Conservation (phyloP, 352 stramenopile genomes). For the Phytophthora quininea region DNA sequence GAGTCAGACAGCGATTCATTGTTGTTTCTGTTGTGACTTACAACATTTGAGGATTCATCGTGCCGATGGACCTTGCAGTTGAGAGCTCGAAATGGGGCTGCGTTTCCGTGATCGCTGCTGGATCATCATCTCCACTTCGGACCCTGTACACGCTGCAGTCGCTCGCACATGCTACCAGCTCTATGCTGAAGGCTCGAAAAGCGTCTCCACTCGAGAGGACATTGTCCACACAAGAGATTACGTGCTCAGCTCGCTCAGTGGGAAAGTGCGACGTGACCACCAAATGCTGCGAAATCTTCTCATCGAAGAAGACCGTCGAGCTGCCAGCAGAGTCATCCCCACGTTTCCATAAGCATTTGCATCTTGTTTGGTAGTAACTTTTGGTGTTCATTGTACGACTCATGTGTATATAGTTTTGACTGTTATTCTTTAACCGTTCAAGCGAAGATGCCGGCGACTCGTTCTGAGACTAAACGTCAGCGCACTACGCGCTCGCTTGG, state of each 20-base stretch:
- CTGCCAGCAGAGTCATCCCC: conserved; percentile 21
- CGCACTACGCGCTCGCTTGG: conserved; percentile 9
- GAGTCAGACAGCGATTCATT: too few relatives aligned
- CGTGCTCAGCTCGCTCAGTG: conserved; percentile 34
- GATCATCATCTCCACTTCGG: conserved; percentile 38
- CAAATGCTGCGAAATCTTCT: conserved; percentile 38
- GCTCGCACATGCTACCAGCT: conserved; percentile 40
- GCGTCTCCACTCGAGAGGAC: conserved; percentile 18
- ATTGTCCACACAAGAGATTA: conserved; percentile 29
- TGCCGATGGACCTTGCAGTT: too few relatives aligned
- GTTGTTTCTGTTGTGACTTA: too few relatives aligned
- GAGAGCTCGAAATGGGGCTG: too few relatives aligned
- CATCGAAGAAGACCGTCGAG: conserved; percentile 34
- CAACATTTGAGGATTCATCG: too few relatives aligned
- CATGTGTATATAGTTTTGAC: too few relatives aligned
- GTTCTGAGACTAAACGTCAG: conserved; percentile 28
- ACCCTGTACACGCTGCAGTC: conserved; percentile 28
- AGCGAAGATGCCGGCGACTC: conserved; percentile 5
- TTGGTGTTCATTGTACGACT: too few relatives aligned
- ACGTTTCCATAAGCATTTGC: too few relatives aligned
- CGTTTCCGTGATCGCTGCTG: conserved; percentile 35
- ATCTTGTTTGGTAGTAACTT: too few relatives aligned
- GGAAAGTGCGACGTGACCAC: conserved; percentile 33
- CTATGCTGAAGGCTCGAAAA: conserved; percentile 30
- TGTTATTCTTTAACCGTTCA: too few relatives aligned